Percentiles rank a stretch among this genome's conserved stretches.
These are phyloP conservation scores for Magnolia sinica DNA, from an alignment of 164 flowering plant genomes.

Conservation along the genomic window DNA sequence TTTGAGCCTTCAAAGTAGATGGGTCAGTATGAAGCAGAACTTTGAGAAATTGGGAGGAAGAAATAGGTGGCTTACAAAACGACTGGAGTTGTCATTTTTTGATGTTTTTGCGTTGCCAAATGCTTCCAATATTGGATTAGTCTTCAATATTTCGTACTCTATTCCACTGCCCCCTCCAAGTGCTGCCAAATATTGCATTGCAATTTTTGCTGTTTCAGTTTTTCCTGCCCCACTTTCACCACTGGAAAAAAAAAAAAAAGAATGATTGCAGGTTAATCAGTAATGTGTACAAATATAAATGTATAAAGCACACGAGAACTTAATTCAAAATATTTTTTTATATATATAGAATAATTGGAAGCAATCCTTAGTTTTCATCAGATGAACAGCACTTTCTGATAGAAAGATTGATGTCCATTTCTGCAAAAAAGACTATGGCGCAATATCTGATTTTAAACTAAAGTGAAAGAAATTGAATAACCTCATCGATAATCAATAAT, in stretches of 20 bases:
- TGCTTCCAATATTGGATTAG: slow-evolving; percentile 98
- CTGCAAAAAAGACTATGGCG: not conserved
- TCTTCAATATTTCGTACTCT: slow-evolving; percentile 87
- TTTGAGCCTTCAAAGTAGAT: not conserved
- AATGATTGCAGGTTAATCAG: not conserved
- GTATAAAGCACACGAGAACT: not conserved
- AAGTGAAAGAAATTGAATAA: not conserved
- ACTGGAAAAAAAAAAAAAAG: slow-evolving; percentile 31
- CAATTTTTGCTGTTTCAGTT: slow-evolving; percentile 98
- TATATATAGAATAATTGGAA: not conserved
- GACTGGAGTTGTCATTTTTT: slow-evolving; percentile 98
- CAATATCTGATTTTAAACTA: not conserved
- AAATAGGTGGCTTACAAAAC: slow-evolving; percentile 68
- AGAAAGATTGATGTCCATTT: no score
- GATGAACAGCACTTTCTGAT: not conserved
- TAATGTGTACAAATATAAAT: not conserved
- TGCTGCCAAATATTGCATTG: slow-evolving; percentile 98
- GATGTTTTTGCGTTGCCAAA: slow-evolving; percentile 98
- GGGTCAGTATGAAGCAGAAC: not conserved
- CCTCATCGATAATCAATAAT: not conserved
- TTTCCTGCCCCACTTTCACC: slow-evolving; percentile 99
- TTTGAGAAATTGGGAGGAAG: not conserved
- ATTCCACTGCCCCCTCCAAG: slow-evolving; percentile 99
- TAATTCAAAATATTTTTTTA: not conserved
- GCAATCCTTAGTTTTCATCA: not conserved